Evolutionary conservation across 1,284 basidiomycete species (phyloP).

Genomic region (Marasmius tenuissimus): DNA sequence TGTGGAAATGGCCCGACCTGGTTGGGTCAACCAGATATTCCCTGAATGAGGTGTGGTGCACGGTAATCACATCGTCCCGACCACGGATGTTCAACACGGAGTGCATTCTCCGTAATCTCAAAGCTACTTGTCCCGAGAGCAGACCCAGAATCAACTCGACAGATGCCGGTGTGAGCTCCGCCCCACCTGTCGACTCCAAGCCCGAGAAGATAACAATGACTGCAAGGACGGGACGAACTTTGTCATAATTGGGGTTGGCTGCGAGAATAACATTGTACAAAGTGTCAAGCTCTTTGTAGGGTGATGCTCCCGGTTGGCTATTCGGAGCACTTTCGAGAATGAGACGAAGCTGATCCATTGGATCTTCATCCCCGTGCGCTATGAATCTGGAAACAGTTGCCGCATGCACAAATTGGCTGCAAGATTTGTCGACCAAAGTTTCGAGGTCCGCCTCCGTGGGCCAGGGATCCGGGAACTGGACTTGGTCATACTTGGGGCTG

Average conservation of each 20-base stretch:
- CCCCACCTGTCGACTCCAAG: too few relatives aligned
- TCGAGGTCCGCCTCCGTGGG: conserved; percentile 1
- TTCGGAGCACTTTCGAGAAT: too few relatives aligned
- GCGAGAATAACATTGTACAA: conserved; percentile 10
- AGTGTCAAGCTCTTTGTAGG: conserved; percentile 7
- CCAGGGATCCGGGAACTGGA: conserved; percentile 6
- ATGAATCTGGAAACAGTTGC: conserved; percentile 13
- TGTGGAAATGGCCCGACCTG: neutral
- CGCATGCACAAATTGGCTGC: conserved; percentile 12
- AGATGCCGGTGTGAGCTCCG: neutral
- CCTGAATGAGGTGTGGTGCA: neutral
- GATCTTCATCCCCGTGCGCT: neutral
- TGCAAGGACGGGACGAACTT: neutral
- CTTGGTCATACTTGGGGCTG: neutral
- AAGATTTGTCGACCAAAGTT: conserved; percentile 4
- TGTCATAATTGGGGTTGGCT: neutral
- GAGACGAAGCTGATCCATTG: conserved; percentile 2
- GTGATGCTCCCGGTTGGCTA: neutral
- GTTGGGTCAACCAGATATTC: neutral
- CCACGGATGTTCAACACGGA: neutral
- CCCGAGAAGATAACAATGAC: too few relatives aligned
- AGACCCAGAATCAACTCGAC: neutral
- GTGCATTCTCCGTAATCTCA: neutral
- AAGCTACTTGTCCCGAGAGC: neutral
- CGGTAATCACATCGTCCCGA: neutral